Base-by-base conservation (phyloP, 2,329 filamentous ascomycete genomes). In the Nemania serpens region DNA sequence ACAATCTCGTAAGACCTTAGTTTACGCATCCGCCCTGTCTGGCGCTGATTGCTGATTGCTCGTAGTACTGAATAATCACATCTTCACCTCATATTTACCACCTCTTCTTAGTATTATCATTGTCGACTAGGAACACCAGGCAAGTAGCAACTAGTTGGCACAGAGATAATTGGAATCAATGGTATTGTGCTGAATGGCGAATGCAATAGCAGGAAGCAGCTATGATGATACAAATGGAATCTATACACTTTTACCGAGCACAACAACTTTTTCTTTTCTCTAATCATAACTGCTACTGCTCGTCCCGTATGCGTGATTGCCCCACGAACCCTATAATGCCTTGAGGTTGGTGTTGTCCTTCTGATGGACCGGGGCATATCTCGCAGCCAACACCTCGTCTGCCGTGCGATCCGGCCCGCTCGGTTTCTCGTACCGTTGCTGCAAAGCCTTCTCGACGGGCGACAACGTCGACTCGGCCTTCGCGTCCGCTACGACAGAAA, bases 401-500 rank as follows among this genome's bases (percentile, higher is more conserved):
- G 73, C 70, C 45, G 68, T 75, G 60, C 66, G 34, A 36, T 75
- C 77, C 61, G 83, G 72, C 0, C 79, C 80, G 66, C 72, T 78
- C 17, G 58, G 50, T 7, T 59, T 58, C 50, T 71, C 58, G 69
- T 88, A 88, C 67, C 85, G 76, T 70, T 86, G 82, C 50, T 76
- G 78, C 54, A 88, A 73, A 43, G 79, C 77, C 70, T 86, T 81
- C 63, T 83, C 78, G 18, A 83, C 81, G 47, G 77, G 78, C 68
- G 86, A 78, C 15, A 82, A 77, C 2, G 79, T 34, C 55, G 48
- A 22, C 66, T 70, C 25, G 55, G 62, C 46, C 74, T 77, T 77
- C 51, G 76, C 71, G 61, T 77, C 75, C 0, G 75, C 75, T 6
- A 72, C 58, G 5, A 73, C 70, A 5, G 75, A 3, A 29, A 29